Percentiles rank a stretch among this genome's conserved stretches.
phyloP scores from a whole-genome alignment of 352 stramenopile species.

The Phytopythium litorale region DNA sequence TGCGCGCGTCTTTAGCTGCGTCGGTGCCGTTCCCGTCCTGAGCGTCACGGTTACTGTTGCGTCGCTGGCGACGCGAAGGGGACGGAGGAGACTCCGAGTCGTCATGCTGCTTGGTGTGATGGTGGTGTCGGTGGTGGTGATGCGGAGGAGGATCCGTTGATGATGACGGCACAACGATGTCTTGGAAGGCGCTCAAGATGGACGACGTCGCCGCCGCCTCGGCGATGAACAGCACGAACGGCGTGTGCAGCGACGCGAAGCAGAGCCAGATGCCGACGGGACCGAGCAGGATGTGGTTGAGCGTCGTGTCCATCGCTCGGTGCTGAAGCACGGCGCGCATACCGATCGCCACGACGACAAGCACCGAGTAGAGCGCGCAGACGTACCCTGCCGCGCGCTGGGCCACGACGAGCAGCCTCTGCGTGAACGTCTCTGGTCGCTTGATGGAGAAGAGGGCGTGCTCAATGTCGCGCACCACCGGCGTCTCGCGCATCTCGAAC shows the following conservation, averaged over 20 bases:
- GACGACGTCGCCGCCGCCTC: slow-evolving; percentile 69
- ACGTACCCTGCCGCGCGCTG: slow-evolving; percentile 50
- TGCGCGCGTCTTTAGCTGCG: neutral
- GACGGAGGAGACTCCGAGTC: neutral
- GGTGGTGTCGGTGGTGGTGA: neutral
- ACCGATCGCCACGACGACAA: slow-evolving; percentile 64
- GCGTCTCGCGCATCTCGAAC: slow-evolving; percentile 85
- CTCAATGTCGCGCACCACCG: slow-evolving; percentile 72
- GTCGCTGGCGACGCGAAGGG: neutral
- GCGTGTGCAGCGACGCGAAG: slow-evolving; percentile 82
- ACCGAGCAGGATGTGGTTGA: slow-evolving; percentile 67
- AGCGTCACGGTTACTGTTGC: neutral
- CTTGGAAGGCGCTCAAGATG: slow-evolving; percentile 75
- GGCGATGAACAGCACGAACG: slow-evolving; percentile 71
- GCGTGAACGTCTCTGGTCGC: slow-evolving; percentile 63
- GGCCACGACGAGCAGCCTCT: slow-evolving; percentile 68
- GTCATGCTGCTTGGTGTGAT: neutral
- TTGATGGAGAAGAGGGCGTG: slow-evolving; percentile 76
- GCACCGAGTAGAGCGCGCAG: slow-evolving; percentile 62
- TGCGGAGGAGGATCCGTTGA: neutral
- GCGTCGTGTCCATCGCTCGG: slow-evolving; percentile 56
- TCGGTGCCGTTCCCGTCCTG: neutral
- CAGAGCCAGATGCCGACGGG: slow-evolving; percentile 82
- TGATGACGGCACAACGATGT: slow-evolving; percentile 38
- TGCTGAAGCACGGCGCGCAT: slow-evolving; percentile 65